phyloP scores from a whole-genome alignment of 164 flowering plant species.

The Aristolochia californica region DNA sequence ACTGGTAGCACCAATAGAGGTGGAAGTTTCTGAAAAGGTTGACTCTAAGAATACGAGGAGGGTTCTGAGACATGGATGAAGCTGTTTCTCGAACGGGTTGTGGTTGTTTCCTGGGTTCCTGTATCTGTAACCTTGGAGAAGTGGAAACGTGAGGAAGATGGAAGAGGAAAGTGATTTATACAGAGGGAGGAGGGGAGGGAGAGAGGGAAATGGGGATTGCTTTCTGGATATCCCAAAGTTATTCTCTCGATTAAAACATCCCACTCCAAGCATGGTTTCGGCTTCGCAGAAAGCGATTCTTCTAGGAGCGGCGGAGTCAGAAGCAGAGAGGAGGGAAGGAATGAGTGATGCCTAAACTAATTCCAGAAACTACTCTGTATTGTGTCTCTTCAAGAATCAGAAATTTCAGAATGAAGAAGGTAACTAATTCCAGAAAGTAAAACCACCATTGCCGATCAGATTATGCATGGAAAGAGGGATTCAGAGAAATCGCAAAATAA shows the following conservation, averaged over 20 bases:
- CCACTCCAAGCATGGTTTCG: not conserved
- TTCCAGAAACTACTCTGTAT: too few species aligned
- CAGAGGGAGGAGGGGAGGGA: not conserved
- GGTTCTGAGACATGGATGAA: slow-evolving; percentile 33
- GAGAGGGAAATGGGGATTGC: slow-evolving; percentile 18
- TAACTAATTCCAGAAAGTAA: too few species aligned
- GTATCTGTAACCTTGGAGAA: too few species aligned
- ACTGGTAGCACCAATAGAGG: slow-evolving; percentile 72
- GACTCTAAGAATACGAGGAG: slow-evolving; percentile 8
- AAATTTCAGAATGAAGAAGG: too few species aligned
- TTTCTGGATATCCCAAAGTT: slow-evolving; percentile 19
- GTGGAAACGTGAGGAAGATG: not conserved
- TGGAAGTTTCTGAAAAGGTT: slow-evolving; percentile 22
- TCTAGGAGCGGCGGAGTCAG: not conserved
- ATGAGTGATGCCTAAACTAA: not conserved
- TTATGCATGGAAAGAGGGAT: too few species aligned
- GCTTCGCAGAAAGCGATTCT: not conserved
- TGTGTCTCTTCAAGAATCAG: too few species aligned
- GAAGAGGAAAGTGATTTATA: not conserved
- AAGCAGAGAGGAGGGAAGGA: not conserved
- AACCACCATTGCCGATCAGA: too few species aligned
- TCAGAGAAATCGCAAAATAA: too few species aligned
- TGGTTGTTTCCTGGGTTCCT: too few species aligned
- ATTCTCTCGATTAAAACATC: slow-evolving; percentile 8
- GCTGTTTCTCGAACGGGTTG: too few species aligned